Evolutionary conservation across 1,284 basidiomycete species (phyloP).

Genomic region (Cutaneotrichosporon arboriforme): DNA sequence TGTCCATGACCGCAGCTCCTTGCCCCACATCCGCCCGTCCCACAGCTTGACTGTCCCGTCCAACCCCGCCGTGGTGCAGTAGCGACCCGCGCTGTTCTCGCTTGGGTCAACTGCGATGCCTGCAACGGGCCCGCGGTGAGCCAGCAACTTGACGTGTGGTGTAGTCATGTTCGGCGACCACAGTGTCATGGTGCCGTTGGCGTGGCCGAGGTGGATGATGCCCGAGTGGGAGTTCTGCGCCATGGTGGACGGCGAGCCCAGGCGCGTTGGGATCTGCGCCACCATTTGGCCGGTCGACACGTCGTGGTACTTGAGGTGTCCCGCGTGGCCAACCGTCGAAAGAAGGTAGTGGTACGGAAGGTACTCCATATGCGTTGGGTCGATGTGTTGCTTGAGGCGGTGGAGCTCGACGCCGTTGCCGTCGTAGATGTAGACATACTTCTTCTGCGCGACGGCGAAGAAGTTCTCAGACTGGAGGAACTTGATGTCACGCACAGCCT

Average conservation of each 20-base stretch:
- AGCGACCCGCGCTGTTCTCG: slow-evolving; percentile 67
- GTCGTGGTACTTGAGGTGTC: slow-evolving; percentile 94
- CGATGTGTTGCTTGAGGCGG: slow-evolving; percentile 63
- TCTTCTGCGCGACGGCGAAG: slow-evolving; percentile 93
- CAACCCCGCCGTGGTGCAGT: slow-evolving; percentile 83
- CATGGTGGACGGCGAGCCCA: slow-evolving; percentile 81
- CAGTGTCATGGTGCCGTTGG: slow-evolving; percentile 74
- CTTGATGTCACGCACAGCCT: slow-evolving; percentile 88
- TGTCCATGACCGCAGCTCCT: slow-evolving; percentile 73
- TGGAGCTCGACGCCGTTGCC: slow-evolving; percentile 90
- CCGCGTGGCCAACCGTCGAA: slow-evolving; percentile 74
- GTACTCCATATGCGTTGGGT: slow-evolving; percentile 86
- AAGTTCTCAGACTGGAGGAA: slow-evolving; percentile 90
- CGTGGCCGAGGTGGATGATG: slow-evolving; percentile 88
- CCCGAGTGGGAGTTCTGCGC: slow-evolving; percentile 87
- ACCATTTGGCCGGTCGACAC: slow-evolving; percentile 87
- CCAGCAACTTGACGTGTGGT: slow-evolving; percentile 83
- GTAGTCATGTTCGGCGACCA: slow-evolving; percentile 94
- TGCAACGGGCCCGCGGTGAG: slow-evolving; percentile 82
- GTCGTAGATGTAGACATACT: slow-evolving; percentile 96
- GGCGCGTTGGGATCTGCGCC: slow-evolving; percentile 81
- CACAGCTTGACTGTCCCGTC: slow-evolving; percentile 89
- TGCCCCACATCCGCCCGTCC: slow-evolving; percentile 94
- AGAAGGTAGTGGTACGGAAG: slow-evolving; percentile 95
- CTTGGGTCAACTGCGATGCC: slow-evolving; percentile 73